Base-by-base conservation (phyloP, 129 eudicot species). In the Heracleum sosnowskyi region DNA sequence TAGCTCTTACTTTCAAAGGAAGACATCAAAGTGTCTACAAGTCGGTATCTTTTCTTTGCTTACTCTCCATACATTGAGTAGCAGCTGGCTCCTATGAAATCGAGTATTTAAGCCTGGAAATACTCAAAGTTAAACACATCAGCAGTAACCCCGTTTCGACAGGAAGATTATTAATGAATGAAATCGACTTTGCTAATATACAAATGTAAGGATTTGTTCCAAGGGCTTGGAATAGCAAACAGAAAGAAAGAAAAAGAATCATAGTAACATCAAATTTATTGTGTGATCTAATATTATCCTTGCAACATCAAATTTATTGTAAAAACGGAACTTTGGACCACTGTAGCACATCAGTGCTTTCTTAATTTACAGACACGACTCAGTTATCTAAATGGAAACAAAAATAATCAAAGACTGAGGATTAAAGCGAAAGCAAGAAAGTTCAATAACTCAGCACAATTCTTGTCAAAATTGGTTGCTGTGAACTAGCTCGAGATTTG, bases 1-100 rank as follows among this genome's bases (percentile, higher is more conserved):
- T 46, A 75, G 45, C 82, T 79, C 28, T 68, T 26, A 79, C 76
- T n/a, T 79, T 68, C 35, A 36, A 34, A 78, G 12, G 69, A 73
- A 57, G 71, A 35, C 1, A 64, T 31, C 71, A 33, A 24, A 22
- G 63, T 22, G 63, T 6, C 11, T 51, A 1, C 4, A 62, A n/a
- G 34, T 62, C 69, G 11, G 17, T 11, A 2, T 62, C 69, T 62
- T 62, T 28, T 18, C 39, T 64, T 29, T 0, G 71, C 37, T 64
- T 29, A 13, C 16, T 64, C 71, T 64, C 3, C 39, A 64, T 64
- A 15, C 70, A 33, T 29, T 11, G 22, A 64, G 39, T 29, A 29
- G 10, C 37, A 13, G 71, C 39, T 29, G 24, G 39, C 24, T n/a
- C 31, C 5, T 57, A 57, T 57, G 66, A 57, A 26, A 57, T 3